A percentile compares a stretch with the other conserved stretches of the same genome.
Evolutionary conservation across 441 rosid genomes (phyloP).

Genomic region (Francoa sonchifolia): DNA sequence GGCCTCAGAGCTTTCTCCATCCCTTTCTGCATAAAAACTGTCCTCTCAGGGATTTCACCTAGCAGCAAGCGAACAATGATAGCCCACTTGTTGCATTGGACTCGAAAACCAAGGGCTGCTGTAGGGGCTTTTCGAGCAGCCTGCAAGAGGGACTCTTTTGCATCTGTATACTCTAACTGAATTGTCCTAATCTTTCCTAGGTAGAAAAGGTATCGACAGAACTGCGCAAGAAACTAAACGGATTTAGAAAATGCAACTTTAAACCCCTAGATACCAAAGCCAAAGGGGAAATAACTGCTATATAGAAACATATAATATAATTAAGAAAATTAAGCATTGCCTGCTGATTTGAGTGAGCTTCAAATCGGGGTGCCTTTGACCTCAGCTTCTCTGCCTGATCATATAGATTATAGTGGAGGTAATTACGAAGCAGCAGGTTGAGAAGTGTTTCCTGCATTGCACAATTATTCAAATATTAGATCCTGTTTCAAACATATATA

Average conservation of each 20-base stretch:
- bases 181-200: conserved; percentile 67
- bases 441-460: conserved; percentile 59
- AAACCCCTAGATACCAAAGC: not conserved
- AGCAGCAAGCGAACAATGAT: conserved; percentile 49
- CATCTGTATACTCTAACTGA: conserved; percentile 72
- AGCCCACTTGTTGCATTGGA: conserved; percentile 74
- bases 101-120: conserved; percentile 64
- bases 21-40: conserved; percentile 62
- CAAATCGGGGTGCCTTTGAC: conserved; percentile 62
- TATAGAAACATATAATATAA: no score
- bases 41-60: conserved; percentile 70
- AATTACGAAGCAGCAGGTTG: conserved; percentile 56
- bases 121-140: conserved; percentile 68
- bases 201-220: conserved; percentile 60
- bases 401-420: conserved; percentile 64
- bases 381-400: conserved; percentile 78
- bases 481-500: not conserved
- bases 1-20: conserved; percentile 74
- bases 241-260: conserved; percentile 1
- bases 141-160: conserved; percentile 64
- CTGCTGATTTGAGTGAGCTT: conserved; percentile 67
- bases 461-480: conserved; percentile 7
- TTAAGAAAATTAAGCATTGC: conserved; percentile 12
- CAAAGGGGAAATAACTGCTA: no score
- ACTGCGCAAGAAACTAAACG: conserved; percentile 28